A percentile compares a stretch with the other conserved stretches of the same genome.
Evolutionary conservation across 306 rosid genomes (phyloP).

Genomic region (Begonia loranthoides): DNA sequence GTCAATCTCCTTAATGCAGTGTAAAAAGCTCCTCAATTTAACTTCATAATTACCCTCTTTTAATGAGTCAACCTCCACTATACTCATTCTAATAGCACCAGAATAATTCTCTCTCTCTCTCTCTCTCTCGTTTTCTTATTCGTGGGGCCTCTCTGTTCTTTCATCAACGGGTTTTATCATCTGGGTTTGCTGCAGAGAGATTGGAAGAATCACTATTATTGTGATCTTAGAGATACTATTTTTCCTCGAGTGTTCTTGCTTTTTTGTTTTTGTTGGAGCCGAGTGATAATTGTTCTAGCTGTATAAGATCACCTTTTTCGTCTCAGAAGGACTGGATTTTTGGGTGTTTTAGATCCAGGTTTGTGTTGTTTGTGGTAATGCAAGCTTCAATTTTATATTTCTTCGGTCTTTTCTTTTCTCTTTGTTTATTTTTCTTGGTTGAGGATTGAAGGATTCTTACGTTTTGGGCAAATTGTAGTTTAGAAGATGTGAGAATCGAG

Average conservation of each 20-base stretch:
- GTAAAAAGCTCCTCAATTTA: too few species aligned
- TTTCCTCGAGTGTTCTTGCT: neutral
- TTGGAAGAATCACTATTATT: too few species aligned
- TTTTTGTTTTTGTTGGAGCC: neutral
- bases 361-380: neutral
- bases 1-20: too few species aligned
- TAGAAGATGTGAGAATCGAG: neutral
- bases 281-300: neutral
- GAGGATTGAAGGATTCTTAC: neutral
- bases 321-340: neutral
- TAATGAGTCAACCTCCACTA: too few species aligned
- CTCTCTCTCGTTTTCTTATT: too few species aligned
- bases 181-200: too few species aligned
- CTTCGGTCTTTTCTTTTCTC: neutral
- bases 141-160: too few species aligned
- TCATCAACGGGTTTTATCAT: too few species aligned
- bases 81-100: too few species aligned
- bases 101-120: too few species aligned
- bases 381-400: neutral
- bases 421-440: neutral
- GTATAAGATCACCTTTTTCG: neutral
- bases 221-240: too few species aligned
- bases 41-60: too few species aligned
- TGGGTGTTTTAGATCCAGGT: slow-evolving; percentile 1
- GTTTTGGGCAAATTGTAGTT: neutral